A percentile compares a stretch with the other conserved stretches of the same genome.
These are phyloP conservation scores for Tuber calosporum DNA, from an alignment of 495 filamentous ascomycete genomes.

Conservation along the genomic window DNA sequence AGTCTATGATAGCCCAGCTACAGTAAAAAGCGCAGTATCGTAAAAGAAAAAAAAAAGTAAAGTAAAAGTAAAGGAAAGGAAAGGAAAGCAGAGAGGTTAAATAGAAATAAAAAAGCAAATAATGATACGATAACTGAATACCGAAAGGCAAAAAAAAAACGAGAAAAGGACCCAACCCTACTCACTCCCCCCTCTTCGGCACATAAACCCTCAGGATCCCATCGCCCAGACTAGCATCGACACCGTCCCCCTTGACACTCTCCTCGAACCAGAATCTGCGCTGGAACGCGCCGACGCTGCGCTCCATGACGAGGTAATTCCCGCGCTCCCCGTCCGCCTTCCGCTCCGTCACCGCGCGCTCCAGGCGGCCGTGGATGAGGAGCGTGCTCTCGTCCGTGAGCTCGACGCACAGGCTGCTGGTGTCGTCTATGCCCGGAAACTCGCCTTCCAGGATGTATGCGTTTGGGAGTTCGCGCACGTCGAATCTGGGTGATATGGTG, in stretches of 20 bases:
- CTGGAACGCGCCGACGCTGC: slow-evolving; percentile 70
- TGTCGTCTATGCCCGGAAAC: slow-evolving; percentile 62
- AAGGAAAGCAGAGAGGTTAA: neutral
- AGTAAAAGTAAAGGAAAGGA: no score
- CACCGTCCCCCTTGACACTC: slow-evolving; percentile 70
- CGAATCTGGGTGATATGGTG: slow-evolving; percentile 67
- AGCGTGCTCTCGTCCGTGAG: slow-evolving; percentile 75
- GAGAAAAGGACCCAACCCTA: slow-evolving; percentile 18
- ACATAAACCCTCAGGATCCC: slow-evolving; percentile 66
- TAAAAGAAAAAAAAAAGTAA: no score
- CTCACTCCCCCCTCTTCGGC: slow-evolving; percentile 63
- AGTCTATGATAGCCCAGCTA: neutral
- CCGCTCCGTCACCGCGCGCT: slow-evolving; percentile 47
- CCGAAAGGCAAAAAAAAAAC: neutral
- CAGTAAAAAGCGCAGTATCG: neutral
- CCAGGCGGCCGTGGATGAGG: slow-evolving; percentile 61
- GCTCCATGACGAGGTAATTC: slow-evolving; percentile 56
- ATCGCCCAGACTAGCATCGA: slow-evolving; percentile 68
- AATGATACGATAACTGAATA: neutral
- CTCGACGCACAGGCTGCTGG: slow-evolving; percentile 71
- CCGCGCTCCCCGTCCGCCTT: slow-evolving; percentile 1
- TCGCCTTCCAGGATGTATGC: slow-evolving; percentile 81
- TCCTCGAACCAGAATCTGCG: slow-evolving; percentile 71
- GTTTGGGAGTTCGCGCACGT: slow-evolving; percentile 62
- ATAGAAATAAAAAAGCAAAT: neutral